phyloP scores from a whole-genome alignment of 2,329 filamentous ascomycete genomes.

The Leptographium lundbergii region DNA sequence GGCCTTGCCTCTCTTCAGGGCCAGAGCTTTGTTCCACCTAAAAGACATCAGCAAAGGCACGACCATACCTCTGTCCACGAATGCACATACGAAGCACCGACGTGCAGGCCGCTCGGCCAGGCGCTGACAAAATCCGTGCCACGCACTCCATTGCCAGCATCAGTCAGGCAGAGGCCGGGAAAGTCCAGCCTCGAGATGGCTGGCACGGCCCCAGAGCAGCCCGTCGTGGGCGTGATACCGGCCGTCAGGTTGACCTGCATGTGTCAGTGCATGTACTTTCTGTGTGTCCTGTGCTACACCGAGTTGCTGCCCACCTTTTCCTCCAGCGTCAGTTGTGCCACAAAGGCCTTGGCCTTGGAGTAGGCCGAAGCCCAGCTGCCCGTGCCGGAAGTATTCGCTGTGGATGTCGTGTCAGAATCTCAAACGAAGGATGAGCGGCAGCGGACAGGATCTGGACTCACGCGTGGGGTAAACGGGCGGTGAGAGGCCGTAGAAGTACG shows the following conservation, averaged over 20 bases:
- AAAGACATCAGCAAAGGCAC: not conserved
- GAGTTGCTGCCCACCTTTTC: constrained; percentile 42
- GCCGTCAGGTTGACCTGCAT: constrained; percentile 6
- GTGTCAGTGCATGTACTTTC: not conserved
- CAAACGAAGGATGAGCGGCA: not conserved
- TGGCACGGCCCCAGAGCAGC: constrained; percentile 7
- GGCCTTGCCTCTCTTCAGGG: constrained; percentile 52
- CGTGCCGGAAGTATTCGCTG: constrained; percentile 41
- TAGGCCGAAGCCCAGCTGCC: constrained; percentile 59
- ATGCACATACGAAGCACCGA: constrained; percentile 22
- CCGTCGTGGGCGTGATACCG: constrained; percentile 2
- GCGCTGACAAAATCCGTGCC: constrained; percentile 27
- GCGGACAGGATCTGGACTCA: constrained; percentile 11
- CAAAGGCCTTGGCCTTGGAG: constrained; percentile 53
- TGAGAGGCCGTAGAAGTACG: constrained; percentile 35
- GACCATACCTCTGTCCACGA: not conserved
- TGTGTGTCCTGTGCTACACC: constrained; percentile 10
- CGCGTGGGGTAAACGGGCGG: constrained; percentile 37
- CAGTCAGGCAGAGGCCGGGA: constrained; percentile 28
- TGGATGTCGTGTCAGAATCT: not conserved
- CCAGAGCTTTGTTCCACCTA: constrained; percentile 58
- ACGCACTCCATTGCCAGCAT: constrained; percentile 30
- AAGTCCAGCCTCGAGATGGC: constrained; percentile 21
- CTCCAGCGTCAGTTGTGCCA: constrained; percentile 57
- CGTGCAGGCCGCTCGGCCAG: constrained; percentile 27